Percentiles rank a stretch among this genome's conserved stretches.
Evolutionary conservation across 495 filamentous ascomycete species (phyloP).

Genomic region (Aspergillus nanangensis): DNA sequence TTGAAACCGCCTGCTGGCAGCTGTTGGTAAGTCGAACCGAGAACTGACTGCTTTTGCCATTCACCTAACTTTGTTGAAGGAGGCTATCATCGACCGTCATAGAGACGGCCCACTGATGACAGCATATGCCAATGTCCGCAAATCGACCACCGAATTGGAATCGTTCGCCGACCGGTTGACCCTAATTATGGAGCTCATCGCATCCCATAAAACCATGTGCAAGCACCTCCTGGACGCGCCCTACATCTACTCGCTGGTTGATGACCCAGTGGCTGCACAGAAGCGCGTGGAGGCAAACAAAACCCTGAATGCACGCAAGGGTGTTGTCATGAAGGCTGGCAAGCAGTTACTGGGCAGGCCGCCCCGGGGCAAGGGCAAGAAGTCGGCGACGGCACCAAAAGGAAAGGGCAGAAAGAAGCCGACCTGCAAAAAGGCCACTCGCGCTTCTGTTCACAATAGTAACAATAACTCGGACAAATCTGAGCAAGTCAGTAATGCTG

Average conservation of each 20-base stretch:
- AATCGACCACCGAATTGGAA: not conserved
- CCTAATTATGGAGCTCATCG: slow-evolving; percentile 4
- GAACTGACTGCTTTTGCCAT: not conserved
- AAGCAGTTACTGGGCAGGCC: slow-evolving; percentile 8
- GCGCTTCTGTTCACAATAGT: no score
- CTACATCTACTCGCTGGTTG: slow-evolving; percentile 25
- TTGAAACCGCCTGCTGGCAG: slow-evolving; percentile 17
- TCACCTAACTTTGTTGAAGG: slow-evolving; percentile 3
- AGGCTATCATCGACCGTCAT: slow-evolving; percentile 8
- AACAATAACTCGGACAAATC: no score
- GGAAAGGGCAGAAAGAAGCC: slow-evolving; percentile 7
- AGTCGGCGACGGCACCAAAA: not conserved
- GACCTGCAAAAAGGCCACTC: no score
- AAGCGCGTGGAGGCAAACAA: slow-evolving; percentile 24
- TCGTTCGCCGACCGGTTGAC: slow-evolving; percentile 8
- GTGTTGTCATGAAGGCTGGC: slow-evolving; percentile 15
- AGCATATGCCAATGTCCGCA: slow-evolving; percentile 1
- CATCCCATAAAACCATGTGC: slow-evolving; percentile 31
- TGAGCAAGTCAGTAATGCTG: no score
- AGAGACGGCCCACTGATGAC: slow-evolving; percentile 5
- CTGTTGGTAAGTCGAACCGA: slow-evolving; percentile 17
- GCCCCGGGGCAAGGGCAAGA: not conserved
- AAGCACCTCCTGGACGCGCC: slow-evolving; percentile 32
- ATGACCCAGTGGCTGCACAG: slow-evolving; percentile 23
- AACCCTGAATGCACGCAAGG: slow-evolving; percentile 18